These are phyloP conservation scores for Rhododendron kiyosumense DNA, from an alignment of 148 eudicot species.

Conservation along the genomic window DNA sequence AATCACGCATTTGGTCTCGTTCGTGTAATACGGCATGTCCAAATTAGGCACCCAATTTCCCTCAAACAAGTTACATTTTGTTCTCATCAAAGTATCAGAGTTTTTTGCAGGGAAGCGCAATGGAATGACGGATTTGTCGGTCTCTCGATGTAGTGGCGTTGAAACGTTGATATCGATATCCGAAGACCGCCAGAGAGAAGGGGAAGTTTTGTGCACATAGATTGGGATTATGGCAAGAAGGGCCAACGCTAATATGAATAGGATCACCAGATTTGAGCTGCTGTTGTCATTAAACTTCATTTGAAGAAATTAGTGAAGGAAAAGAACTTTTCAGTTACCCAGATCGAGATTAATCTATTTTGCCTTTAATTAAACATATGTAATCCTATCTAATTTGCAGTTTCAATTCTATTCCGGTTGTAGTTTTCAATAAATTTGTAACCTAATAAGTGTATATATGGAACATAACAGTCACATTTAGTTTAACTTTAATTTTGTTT, in stretches of 20 bases:
- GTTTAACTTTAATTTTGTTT: not conserved
- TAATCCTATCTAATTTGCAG: not conserved
- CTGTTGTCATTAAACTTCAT: conserved; percentile 10
- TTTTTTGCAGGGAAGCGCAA: not conserved
- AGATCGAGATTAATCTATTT: not conserved
- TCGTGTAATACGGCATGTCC: conserved; percentile 31
- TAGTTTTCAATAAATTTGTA: not conserved
- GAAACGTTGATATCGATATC: not conserved
- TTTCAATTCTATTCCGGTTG: not conserved
- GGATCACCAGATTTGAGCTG: not conserved
- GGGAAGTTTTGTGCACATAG: not conserved
- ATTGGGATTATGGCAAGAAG: conserved; percentile 9
- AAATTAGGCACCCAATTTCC: conserved; percentile 42
- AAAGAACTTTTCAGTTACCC: not conserved
- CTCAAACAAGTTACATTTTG: conserved; percentile 29
- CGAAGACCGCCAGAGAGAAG: not conserved
- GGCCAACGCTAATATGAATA: not conserved
- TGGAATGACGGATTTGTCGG: not conserved
- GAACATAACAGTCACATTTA: not conserved
- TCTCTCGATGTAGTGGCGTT: not conserved
- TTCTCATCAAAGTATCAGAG: not conserved
- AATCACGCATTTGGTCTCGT: conserved; percentile 21
- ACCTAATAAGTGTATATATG: not conserved
- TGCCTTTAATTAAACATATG: not conserved
- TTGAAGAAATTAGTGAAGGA: not conserved